A percentile compares a stretch with the other conserved stretches of the same genome.
phyloP scores from a whole-genome alignment of 2,329 filamentous ascomycete species.

The Pochonia chlamydosporia region DNA sequence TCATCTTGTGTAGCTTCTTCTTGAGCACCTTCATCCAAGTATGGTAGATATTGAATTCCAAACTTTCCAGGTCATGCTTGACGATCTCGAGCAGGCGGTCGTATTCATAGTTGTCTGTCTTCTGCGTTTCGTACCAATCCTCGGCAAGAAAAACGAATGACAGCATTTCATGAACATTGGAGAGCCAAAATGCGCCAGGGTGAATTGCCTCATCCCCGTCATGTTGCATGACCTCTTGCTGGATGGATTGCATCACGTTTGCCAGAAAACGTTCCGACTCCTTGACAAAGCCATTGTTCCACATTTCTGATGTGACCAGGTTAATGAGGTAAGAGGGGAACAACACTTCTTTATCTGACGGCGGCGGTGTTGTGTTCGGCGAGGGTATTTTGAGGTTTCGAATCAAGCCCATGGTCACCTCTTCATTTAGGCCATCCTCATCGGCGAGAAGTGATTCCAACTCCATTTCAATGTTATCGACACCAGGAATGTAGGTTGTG shows the following conservation, averaged over 20 bases:
- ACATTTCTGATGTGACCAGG: constrained; percentile 98
- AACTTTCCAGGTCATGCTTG: constrained; percentile 95
- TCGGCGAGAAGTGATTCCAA: constrained; percentile 90
- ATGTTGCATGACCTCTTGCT: constrained; percentile 98
- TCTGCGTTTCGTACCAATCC: constrained; percentile 99
- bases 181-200: constrained; percentile 96
- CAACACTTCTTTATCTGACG: constrained; percentile 95
- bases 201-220: constrained; percentile 97
- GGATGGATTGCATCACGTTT: constrained; percentile 99
- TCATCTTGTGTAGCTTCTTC: constrained; percentile 99
- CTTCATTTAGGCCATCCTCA: constrained; percentile 92
- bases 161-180: constrained; percentile 98
- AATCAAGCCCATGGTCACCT: constrained; percentile 94
- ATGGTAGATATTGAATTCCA: constrained; percentile 99
- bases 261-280: constrained; percentile 97
- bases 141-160: constrained; percentile 98
- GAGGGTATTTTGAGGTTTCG: constrained; percentile 93
- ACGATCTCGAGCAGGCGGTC: constrained; percentile 96
- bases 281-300: constrained; percentile 99
- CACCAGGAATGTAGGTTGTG: constrained; percentile 70
- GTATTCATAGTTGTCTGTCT: constrained; percentile 99
- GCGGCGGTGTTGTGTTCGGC: constrained; percentile 78
- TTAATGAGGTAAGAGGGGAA: constrained; percentile 99
- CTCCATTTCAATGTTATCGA: constrained; percentile 92
- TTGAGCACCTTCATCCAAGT: constrained; percentile 99